Evolutionary conservation across 371 early-diverging fungal species (phyloP), one percentile per base, ranked within the genome.

Genomic region (Thermomucor indicae-seudaticae): DNA sequence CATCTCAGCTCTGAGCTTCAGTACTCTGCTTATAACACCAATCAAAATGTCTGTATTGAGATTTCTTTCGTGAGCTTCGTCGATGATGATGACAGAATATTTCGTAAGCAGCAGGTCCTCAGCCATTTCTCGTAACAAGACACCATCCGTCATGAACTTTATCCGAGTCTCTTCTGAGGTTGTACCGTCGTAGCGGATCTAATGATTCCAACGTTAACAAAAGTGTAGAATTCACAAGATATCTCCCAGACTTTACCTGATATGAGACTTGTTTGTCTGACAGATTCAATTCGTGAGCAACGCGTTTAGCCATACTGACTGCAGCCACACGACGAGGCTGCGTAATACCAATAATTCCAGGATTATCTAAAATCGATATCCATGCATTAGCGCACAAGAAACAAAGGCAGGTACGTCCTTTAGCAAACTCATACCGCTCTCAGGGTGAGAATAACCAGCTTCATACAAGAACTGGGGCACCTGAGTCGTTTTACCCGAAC

Each of bases 291-390:
- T 99, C 99, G 30, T 91, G 75, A 4, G 88, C 86, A 14, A 99
- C 97, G 59, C 99, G 91, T 23, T 87, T 80, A 0, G 98, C 91
- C 92, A 99, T 96, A 63, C 90, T 86, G 19, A 98, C 90, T 3
- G 99, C 98, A 11, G 99, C 98, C n/a, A 99, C 95, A 57, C 99
- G 89, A 49, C 99, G 85, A 16, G 99, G 99, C 60, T 99, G 99
- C 0, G 99, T 99, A 20, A 99, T 80, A 31, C 95, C 97, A 55
- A 99, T 92, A 59, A 93, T 77, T 5, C 96, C 96, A 17, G 89
- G 84, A 56, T 90, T 87, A 34, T 77, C 78, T 64, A 48, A 10
- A 8, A 32, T 30, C 24, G 46, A 53, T 22, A 25, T 51, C 10
- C 34, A 8, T 16, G 11, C 37, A 10, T 0, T 17, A 40, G 10